These are phyloP conservation scores for Venturia oleaginea DNA, from an alignment of 2,329 filamentous ascomycete species.

Conservation along the genomic window DNA sequence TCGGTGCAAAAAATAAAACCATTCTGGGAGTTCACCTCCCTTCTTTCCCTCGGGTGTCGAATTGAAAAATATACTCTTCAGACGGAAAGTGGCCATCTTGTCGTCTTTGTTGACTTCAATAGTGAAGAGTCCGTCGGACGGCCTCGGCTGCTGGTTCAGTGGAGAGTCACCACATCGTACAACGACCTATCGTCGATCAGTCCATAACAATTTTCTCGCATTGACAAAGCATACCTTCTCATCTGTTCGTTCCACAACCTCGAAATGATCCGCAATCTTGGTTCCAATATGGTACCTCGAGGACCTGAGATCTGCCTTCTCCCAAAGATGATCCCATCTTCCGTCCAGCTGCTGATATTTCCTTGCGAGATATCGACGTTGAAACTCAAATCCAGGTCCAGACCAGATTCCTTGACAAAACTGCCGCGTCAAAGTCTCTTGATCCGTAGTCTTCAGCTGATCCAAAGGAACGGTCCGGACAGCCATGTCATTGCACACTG, in stretches of 20 bases:
- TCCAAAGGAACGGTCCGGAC: slow-evolving; percentile 27
- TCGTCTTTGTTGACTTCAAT: slow-evolving; percentile 31
- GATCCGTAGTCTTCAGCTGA: slow-evolving; percentile 25
- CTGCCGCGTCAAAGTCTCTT: slow-evolving; percentile 24
- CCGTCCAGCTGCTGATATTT: slow-evolving; percentile 27
- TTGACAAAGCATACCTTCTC: slow-evolving; percentile 24
- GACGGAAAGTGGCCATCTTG: slow-evolving; percentile 29
- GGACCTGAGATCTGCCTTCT: slow-evolving; percentile 25
- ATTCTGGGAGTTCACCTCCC: slow-evolving; percentile 21
- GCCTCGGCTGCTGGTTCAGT: slow-evolving; percentile 21
- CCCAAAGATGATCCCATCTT: slow-evolving; percentile 27
- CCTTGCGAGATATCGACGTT: slow-evolving; percentile 27
- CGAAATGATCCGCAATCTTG: slow-evolving; percentile 32
- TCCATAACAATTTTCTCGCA: neutral
- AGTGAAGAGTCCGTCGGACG: slow-evolving; percentile 29
- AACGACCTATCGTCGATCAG: slow-evolving; percentile 21
- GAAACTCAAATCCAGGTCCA: slow-evolving; percentile 27
- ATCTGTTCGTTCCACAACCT: slow-evolving; percentile 28
- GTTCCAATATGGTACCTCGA: slow-evolving; percentile 28
- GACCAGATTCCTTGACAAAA: slow-evolving; percentile 31
- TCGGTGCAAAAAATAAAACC: slow-evolving; percentile 25
- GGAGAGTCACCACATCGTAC: slow-evolving; percentile 32
- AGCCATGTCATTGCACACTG: slow-evolving; percentile 29
- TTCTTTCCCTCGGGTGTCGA: slow-evolving; percentile 28
- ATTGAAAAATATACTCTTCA: slow-evolving; percentile 32